Conservation (phyloP, 73 alveolate genomes). For the Paramecium tetraurelia region DNA sequence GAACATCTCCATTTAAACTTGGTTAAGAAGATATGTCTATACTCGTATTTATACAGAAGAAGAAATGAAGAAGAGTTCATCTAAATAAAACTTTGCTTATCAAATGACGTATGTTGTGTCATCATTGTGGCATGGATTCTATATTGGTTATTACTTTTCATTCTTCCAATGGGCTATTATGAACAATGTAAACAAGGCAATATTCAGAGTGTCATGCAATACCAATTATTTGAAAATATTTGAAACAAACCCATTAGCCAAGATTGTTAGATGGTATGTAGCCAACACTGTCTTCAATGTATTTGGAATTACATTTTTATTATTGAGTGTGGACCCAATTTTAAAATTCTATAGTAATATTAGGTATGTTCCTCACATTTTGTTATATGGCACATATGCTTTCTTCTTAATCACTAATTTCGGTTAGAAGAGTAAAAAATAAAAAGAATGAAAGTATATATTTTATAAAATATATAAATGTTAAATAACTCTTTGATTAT, state of each 20-base stretch:
- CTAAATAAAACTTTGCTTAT: slow-evolving; percentile 62
- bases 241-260: neutral
- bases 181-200: neutral
- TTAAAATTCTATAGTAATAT: neutral
- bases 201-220: slow-evolving; percentile 14
- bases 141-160: slow-evolving; percentile 85
- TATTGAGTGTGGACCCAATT: neutral
- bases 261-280: slow-evolving; percentile 10
- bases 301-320: slow-evolving; percentile 47
- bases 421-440: slow-evolving; percentile 37
- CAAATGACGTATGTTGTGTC: slow-evolving; percentile 78
- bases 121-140: slow-evolving; percentile 99
- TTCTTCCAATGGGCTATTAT: slow-evolving; percentile 70
- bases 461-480: neutral
- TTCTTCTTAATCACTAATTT: slow-evolving; percentile 33
- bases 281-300: slow-evolving; percentile 17
- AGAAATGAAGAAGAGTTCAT: slow-evolving; percentile 58
- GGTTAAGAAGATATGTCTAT: slow-evolving; percentile 89
- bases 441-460: neutral
- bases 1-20: slow-evolving; percentile 83
- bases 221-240: slow-evolving; percentile 20
- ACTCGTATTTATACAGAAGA: slow-evolving; percentile 71
- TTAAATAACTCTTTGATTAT: neutral
- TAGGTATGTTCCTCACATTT: neutral
- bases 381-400: neutral